Percentiles rank a stretch among this genome's conserved stretches.
These are phyloP conservation scores for Pseudohalonectria lignicola DNA, from an alignment of 2,329 filamentous ascomycete species.

Conservation along the genomic window DNA sequence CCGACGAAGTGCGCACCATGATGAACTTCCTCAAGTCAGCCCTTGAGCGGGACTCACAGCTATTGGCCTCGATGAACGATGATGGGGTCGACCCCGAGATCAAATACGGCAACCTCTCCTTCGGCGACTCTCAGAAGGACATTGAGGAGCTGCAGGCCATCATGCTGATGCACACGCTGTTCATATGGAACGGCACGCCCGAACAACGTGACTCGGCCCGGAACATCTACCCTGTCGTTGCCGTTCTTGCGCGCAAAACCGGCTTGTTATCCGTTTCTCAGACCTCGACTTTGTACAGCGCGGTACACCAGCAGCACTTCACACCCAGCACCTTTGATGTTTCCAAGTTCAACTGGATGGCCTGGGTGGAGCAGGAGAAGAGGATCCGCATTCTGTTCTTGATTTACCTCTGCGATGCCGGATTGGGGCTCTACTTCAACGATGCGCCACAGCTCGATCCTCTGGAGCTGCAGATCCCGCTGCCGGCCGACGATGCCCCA, in stretches of 20 bases:
- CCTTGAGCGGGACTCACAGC: slow-evolving; percentile 42
- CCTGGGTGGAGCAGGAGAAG: slow-evolving; percentile 63
- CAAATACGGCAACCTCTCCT: slow-evolving; percentile 25
- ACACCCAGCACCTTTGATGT: slow-evolving; percentile 31
- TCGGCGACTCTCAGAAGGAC: slow-evolving; percentile 23
- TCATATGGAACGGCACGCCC: slow-evolving; percentile 61
- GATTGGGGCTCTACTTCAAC: slow-evolving; percentile 64
- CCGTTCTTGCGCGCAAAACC: slow-evolving; percentile 43
- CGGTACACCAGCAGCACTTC: slow-evolving; percentile 47
- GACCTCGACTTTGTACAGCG: slow-evolving; percentile 38
- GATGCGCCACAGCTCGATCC: slow-evolving; percentile 49
- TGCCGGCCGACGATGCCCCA: slow-evolving; percentile 61
- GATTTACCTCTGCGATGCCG: slow-evolving; percentile 52
- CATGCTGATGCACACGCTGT: slow-evolving; percentile 48
- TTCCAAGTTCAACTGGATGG: slow-evolving; percentile 50
- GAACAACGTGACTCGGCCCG: slow-evolving; percentile 53
- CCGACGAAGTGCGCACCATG: slow-evolving; percentile 53
- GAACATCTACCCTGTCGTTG: slow-evolving; percentile 45
- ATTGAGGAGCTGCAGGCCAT: slow-evolving; percentile 60
- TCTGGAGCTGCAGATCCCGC: slow-evolving; percentile 53
- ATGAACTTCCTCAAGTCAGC: slow-evolving; percentile 52
- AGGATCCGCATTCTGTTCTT: slow-evolving; percentile 54
- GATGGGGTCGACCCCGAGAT: slow-evolving; percentile 12
- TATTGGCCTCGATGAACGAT: slow-evolving; percentile 36
- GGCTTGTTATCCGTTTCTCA: slow-evolving; percentile 44